phyloP scores from a whole-genome alignment of 495 filamentous ascomycete genomes.

The Penicillium roqueforti region DNA sequence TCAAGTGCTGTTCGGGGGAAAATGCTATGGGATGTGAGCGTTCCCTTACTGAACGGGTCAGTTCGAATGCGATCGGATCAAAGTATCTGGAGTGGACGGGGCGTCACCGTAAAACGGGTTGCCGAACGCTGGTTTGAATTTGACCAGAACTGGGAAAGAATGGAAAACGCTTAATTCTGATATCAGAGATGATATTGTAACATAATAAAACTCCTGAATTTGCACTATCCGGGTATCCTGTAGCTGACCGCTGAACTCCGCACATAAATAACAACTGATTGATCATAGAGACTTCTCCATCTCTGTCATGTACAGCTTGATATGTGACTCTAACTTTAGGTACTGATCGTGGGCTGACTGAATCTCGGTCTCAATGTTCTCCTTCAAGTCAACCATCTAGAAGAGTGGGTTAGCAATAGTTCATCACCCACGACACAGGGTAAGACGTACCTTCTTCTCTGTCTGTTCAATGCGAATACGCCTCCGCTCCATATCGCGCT shows the following conservation, averaged over 20 bases:
- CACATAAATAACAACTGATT: slow-evolving; percentile 20
- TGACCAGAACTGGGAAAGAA: slow-evolving; percentile 8
- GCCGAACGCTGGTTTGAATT: slow-evolving; percentile 73
- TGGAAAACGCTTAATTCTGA: background rate
- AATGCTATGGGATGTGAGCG: slow-evolving; percentile 47
- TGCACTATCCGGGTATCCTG: slow-evolving; percentile 43
- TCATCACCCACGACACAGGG: background rate
- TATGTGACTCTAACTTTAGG: slow-evolving; percentile 92
- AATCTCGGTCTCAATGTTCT: slow-evolving; percentile 93
- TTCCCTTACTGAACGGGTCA: slow-evolving; percentile 62
- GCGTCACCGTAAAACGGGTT: slow-evolving; percentile 59
- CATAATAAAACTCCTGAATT: slow-evolving; percentile 26
- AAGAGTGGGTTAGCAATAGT: slow-evolving; percentile 8
- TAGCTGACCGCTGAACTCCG: slow-evolving; percentile 38
- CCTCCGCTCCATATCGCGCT: slow-evolving; percentile 83
- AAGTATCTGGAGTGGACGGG: slow-evolving; percentile 61
- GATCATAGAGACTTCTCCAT: slow-evolving; percentile 87
- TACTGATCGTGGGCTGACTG: slow-evolving; percentile 85
- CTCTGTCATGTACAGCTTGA: slow-evolving; percentile 95
- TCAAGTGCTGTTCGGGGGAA: slow-evolving; percentile 29
- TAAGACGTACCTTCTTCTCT: slow-evolving; percentile 82
- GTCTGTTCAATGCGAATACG: slow-evolving; percentile 93
- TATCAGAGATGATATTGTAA: slow-evolving; percentile 10
- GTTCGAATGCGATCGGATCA: slow-evolving; percentile 51
- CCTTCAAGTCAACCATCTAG: slow-evolving; percentile 94